A percentile compares a stretch with the other conserved stretches of the same genome.
Evolutionary conservation across 1,284 basidiomycete species (phyloP).

Genomic region (Phellopilus nigrolimitatus): DNA sequence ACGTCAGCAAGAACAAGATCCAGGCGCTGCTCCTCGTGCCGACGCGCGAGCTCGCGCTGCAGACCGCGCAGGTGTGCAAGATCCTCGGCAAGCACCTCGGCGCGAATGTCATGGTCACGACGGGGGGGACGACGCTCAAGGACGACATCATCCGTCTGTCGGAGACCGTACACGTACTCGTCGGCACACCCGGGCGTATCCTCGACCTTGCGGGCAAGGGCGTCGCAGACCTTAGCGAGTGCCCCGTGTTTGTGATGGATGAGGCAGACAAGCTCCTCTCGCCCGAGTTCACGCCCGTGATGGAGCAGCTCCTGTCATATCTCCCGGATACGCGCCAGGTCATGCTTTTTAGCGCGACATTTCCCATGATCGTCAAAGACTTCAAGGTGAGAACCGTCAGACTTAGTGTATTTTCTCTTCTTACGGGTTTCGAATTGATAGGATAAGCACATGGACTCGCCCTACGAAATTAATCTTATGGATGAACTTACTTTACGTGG

Average conservation of each 20-base stretch:
- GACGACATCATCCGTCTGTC: constrained; percentile 95
- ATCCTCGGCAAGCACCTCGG: constrained; percentile 94
- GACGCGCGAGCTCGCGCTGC: constrained; percentile 91
- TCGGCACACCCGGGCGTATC: constrained; percentile 96
- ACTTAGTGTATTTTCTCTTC: constrained; percentile 3
- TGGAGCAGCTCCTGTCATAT: constrained; percentile 91
- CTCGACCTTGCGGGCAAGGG: constrained; percentile 92
- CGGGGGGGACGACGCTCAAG: constrained; percentile 95
- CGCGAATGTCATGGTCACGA: constrained; percentile 98
- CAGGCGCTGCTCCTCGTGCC: constrained; percentile 94
- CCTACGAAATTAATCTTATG: constrained; percentile 99
- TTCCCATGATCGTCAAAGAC: constrained; percentile 98
- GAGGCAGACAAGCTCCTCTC: constrained; percentile 98
- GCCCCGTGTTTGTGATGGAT: constrained; percentile 97
- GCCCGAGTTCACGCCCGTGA: constrained; percentile 97
- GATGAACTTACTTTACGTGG: constrained; percentile 98
- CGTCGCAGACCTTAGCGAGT: constrained; percentile 92
- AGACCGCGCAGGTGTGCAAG: constrained; percentile 98
- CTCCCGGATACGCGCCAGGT: constrained; percentile 89
- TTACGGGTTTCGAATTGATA: constrained; percentile 30
- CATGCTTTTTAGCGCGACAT: constrained; percentile 99
- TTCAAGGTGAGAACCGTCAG: constrained; percentile 69
- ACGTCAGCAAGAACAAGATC: constrained; percentile 83
- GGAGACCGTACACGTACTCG: constrained; percentile 92
- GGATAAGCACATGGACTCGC: constrained; percentile 97